A percentile compares a stretch with the other conserved stretches of the same genome.
phyloP scores from a whole-genome alignment of 441 rosid species.

The Euphorbia schlechtendalii region DNA sequence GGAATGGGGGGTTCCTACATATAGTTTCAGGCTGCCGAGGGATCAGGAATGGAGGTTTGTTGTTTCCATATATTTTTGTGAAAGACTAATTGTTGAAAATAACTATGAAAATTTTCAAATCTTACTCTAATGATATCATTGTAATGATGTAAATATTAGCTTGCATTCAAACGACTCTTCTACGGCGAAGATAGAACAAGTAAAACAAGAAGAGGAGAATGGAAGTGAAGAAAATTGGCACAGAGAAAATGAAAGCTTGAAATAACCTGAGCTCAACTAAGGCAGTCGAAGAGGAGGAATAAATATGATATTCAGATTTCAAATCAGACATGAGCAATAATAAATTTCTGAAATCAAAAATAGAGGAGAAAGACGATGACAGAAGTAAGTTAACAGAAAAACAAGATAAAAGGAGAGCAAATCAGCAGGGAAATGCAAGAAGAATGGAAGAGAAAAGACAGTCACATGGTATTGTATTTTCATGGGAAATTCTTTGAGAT shows the following conservation, averaged over 20 bases:
- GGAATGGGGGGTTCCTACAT: no score
- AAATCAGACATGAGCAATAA: conserved; percentile 20
- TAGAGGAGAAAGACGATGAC: no score
- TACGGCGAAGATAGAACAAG: conserved; percentile 68
- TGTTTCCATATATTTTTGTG: no score
- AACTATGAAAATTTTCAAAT: neutral
- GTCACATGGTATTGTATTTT: no score
- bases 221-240: conserved; percentile 71
- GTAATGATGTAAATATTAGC: conserved; percentile 24
- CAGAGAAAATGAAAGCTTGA: conserved; percentile 71
- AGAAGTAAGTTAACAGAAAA: no score
- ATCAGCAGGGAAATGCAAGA: no score
- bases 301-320: conserved; percentile 23
- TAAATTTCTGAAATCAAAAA: no score
- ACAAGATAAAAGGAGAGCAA: no score
- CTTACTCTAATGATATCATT: conserved; percentile 33
- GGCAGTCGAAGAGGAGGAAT: conserved; percentile 13
- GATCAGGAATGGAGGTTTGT: no score
- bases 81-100: neutral
- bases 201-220: conserved; percentile 66
- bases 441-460: no score
- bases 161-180: conserved; percentile 54
- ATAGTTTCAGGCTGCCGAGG: no score
- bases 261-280: conserved; percentile 59
- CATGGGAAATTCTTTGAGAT: no score